phyloP scores from a whole-genome alignment of 495 filamentous ascomycete species.

The Aspergillus egyptiacus region DNA sequence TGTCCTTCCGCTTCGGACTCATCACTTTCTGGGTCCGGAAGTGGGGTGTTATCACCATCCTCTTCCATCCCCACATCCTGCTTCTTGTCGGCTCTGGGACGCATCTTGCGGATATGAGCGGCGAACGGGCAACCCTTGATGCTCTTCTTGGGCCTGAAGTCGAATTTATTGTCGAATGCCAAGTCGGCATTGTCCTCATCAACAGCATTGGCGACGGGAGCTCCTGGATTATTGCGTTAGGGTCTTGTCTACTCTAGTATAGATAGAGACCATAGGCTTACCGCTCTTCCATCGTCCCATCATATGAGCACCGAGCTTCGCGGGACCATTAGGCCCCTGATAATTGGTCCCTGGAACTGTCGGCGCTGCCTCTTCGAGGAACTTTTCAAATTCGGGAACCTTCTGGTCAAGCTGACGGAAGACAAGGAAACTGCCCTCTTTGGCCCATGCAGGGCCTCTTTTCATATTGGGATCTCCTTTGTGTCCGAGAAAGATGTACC shows the following conservation, averaged over 20 bases:
- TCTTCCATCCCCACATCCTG: too few relatives aligned
- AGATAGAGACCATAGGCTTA: slow-evolving; percentile 9
- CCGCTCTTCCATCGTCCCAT: slow-evolving; percentile 37
- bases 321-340: too few relatives aligned
- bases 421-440: slow-evolving; percentile 34
- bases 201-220: slow-evolving; percentile 3
- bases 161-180: too few relatives aligned
- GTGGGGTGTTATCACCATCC: too few relatives aligned
- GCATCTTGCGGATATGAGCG: slow-evolving; percentile 34
- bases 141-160: slow-evolving; percentile 3
- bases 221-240: too few relatives aligned
- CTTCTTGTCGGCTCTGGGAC: slow-evolving; percentile 22
- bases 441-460: slow-evolving; percentile 31
- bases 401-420: slow-evolving; percentile 32
- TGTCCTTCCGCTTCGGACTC: too few relatives aligned
- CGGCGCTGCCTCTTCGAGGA: too few relatives aligned
- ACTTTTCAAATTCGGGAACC: slow-evolving; percentile 29
- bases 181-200: too few relatives aligned
- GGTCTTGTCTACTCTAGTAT: too few relatives aligned
- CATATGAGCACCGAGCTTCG: slow-evolving; percentile 27
- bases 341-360: slow-evolving; percentile 22
- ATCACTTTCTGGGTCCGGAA: too few relatives aligned
- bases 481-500: too few relatives aligned
- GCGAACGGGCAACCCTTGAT: slow-evolving; percentile 27
- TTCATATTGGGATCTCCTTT: too few relatives aligned